These are phyloP conservation scores for Populus euphratica DNA, from an alignment of 345 rosid species.

Conservation along the genomic window DNA sequence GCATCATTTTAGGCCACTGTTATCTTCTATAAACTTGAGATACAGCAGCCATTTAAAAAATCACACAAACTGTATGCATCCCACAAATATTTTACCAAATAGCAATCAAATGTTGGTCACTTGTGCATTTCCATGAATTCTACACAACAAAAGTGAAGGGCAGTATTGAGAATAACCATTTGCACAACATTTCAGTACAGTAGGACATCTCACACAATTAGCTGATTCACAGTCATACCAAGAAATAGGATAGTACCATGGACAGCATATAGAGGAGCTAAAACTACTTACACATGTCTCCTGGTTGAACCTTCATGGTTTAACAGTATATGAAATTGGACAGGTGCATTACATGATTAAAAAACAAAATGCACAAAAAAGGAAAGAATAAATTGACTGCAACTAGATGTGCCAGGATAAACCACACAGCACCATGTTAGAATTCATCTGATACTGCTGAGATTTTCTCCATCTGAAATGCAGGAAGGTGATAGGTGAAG, in stretches of 20 bases:
- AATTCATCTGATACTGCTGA: neutral
- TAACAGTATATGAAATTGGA: neutral
- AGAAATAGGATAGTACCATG: neutral
- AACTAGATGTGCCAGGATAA: neutral
- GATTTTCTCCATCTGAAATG: neutral
- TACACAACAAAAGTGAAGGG: neutral
- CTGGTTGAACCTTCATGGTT: neutral
- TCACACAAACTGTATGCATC: neutral
- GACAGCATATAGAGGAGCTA: neutral
- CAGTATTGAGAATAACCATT: neutral
- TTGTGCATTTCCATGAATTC: neutral
- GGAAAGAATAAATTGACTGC: no score
- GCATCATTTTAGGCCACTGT: neutral
- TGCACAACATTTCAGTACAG: neutral
- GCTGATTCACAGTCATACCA: slow-evolving; percentile 3
- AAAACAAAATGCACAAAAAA: neutral
- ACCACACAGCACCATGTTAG: neutral
- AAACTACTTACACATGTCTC: neutral
- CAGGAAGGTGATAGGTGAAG: neutral
- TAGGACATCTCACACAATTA: neutral
- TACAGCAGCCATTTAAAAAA: neutral
- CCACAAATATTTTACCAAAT: neutral
- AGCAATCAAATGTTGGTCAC: neutral
- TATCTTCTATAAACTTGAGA: neutral
- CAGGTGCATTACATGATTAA: neutral